phyloP scores from a whole-genome alignment of 2,329 filamentous ascomycete genomes.

The Cucurbitaria berberidis region DNA sequence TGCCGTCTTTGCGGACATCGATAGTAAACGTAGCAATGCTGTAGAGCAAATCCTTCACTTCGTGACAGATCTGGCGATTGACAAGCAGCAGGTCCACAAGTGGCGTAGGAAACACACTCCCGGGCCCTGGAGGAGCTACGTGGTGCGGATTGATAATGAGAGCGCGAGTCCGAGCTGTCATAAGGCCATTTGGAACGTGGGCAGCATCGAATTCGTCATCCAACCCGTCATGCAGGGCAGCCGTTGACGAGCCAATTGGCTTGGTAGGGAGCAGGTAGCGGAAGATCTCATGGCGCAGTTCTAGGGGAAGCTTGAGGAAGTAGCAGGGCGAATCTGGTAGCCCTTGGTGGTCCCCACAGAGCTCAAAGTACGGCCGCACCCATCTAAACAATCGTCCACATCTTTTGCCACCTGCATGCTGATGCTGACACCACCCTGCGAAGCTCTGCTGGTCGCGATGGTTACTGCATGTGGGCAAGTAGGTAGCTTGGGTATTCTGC shows the following conservation, averaged over 20 bases:
- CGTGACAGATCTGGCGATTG: constrained; percentile 34
- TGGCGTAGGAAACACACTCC: constrained; percentile 24
- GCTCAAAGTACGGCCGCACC: constrained; percentile 38
- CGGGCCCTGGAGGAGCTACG: neutral
- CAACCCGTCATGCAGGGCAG: constrained; percentile 8
- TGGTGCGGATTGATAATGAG: neutral
- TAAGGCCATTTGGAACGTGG: no score
- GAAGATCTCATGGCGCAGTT: constrained; percentile 40
- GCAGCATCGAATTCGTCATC: neutral
- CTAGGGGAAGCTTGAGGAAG: constrained; percentile 40
- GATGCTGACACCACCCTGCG: constrained; percentile 37
- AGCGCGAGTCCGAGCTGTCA: neutral
- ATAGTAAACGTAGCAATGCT: constrained; percentile 38
- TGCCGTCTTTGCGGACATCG: constrained; percentile 40
- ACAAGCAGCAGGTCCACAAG: constrained; percentile 31
- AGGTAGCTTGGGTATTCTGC: constrained; percentile 31
- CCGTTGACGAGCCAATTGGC: constrained; percentile 34
- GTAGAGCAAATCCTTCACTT: constrained; percentile 40
- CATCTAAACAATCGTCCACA: constrained; percentile 37
- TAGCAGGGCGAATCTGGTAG: constrained; percentile 39
- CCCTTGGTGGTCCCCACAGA: constrained; percentile 35
- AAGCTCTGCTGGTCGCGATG: constrained; percentile 37
- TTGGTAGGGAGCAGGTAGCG: constrained; percentile 37
- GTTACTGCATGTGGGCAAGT: constrained; percentile 36
- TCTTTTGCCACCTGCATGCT: constrained; percentile 20